Evolutionary conservation across 2,329 filamentous ascomycete genomes (phyloP).

Genomic region (Cryphonectria naterciae): DNA sequence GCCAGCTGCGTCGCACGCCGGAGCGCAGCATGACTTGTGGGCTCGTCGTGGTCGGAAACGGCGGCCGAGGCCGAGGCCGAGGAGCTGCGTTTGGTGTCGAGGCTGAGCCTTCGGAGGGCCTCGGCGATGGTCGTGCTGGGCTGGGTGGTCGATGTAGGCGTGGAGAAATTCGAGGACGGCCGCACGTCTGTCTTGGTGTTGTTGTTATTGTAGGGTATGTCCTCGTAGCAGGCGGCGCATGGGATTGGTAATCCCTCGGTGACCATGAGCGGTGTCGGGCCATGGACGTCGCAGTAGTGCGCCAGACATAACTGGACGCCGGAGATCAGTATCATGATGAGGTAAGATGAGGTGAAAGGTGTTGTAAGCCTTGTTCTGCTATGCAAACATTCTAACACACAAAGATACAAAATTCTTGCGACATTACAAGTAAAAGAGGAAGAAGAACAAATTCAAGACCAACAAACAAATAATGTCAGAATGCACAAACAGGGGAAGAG

Average conservation of each 20-base stretch:
- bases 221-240: slow-evolving; percentile 63
- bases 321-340: slow-evolving; percentile 43
- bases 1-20: slow-evolving; percentile 41
- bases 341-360: background rate
- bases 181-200: slow-evolving; percentile 37
- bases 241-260: slow-evolving; percentile 67
- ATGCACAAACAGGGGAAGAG: background rate
- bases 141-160: slow-evolving; percentile 39
- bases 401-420: background rate
- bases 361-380: background rate
- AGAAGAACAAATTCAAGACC: background rate
- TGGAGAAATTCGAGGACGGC: slow-evolving; percentile 46
- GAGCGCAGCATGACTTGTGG: slow-evolving; percentile 47
- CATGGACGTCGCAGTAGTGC: slow-evolving; percentile 73
- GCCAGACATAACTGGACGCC: slow-evolving; percentile 67
- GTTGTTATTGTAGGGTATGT: slow-evolving; percentile 33
- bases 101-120: slow-evolving; percentile 52
- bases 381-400: slow-evolving; percentile 13
- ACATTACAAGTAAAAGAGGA: background rate
- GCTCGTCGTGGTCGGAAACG: slow-evolving; percentile 46
- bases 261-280: slow-evolving; percentile 71
- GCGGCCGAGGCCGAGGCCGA: slow-evolving; percentile 44
- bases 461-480: background rate
- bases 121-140: slow-evolving; percentile 47
- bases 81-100: slow-evolving; percentile 46